These are phyloP conservation scores for Tremellales sp. DNA, from an alignment of 1,284 basidiomycete species.

Conservation along the genomic window DNA sequence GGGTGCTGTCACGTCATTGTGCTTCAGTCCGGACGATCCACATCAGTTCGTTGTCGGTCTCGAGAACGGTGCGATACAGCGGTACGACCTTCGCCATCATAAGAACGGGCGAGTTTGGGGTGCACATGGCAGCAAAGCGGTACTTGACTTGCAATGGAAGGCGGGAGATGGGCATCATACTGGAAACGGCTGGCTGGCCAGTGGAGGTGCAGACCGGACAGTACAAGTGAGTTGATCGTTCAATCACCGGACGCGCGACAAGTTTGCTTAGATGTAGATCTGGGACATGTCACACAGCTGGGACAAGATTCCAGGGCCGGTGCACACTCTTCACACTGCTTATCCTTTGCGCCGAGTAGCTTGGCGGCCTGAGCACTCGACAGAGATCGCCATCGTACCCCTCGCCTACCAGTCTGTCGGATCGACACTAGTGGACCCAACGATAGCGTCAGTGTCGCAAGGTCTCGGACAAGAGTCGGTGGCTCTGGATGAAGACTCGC, in stretches of 20 bases:
- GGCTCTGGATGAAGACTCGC: slow-evolving; percentile 28
- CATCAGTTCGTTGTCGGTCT: slow-evolving; percentile 70
- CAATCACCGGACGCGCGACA: background rate
- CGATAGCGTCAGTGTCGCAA: slow-evolving; percentile 1
- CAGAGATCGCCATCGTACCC: slow-evolving; percentile 60
- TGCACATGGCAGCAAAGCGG: slow-evolving; percentile 66
- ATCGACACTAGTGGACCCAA: background rate
- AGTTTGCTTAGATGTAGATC: slow-evolving; percentile 52
- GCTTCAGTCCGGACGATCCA: slow-evolving; percentile 66
- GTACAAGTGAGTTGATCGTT: slow-evolving; percentile 62
- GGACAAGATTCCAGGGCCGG: slow-evolving; percentile 53
- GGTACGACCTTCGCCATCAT: slow-evolving; percentile 74
- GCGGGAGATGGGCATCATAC: slow-evolving; percentile 26
- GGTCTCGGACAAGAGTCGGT: slow-evolving; percentile 4
- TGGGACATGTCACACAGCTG: slow-evolving; percentile 66
- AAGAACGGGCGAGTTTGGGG: slow-evolving; percentile 66
- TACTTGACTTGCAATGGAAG: slow-evolving; percentile 74
- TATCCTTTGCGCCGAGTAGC: slow-evolving; percentile 67
- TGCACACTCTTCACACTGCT: slow-evolving; percentile 69
- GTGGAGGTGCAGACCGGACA: slow-evolving; percentile 71
- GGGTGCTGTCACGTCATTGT: slow-evolving; percentile 64
- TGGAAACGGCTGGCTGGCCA: slow-evolving; percentile 71
- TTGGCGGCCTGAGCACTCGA: slow-evolving; percentile 75
- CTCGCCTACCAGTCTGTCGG: slow-evolving; percentile 22
- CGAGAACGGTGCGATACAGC: slow-evolving; percentile 64